Evolutionary conservation across 108 stramenopile species (phyloP), one percentile per base, ranked within the genome.

Genomic region (Skeletonema costatum): DNA sequence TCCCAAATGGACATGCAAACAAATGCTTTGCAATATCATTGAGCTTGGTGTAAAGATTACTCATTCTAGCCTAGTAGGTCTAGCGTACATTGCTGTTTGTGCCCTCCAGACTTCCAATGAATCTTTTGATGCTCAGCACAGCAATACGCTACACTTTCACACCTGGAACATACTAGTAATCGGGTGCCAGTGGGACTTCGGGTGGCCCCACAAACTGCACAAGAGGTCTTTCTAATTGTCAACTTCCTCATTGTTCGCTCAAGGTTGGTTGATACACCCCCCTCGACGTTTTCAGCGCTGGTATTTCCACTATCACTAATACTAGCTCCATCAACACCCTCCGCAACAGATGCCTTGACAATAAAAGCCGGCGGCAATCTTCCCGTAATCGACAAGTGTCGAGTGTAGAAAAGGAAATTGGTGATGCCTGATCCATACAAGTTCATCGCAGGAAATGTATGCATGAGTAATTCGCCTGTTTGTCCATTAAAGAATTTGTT

Each of bases 91-190:
- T 71, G 39, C 25, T 71, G 70, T 44, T 71, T 71, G 63, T 71
- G 70, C 25, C 70, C 70, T 36, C 70, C 70, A 2, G 14, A 30
- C 30, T 65, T 71, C 70, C 70, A 73, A 67, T 73, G 71, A 31
- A 73, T 50, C 21, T 44, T 67, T 38, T 66, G 64, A 73, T 73
- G 65, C 31, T 73, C 36, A 2, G 21, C 53, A 56, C 70, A 71
- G 63, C 70, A 71, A 71, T 71, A 71, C 5, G 70, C 63, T 42
- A 71, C 64, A 65, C 35, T 42, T 25, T 64, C 33, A 71, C 70
- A 71, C 19, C 70, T 63, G 7, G 63, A 64, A 44, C 70, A 71
- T n/a, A 41, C 63, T 10, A 12, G 14, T 6, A 71, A 31, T 11
- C 64, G 63, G 5, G 3, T 7, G 11, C 70, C 62, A 65, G 16